Evolutionary conservation across 2,329 filamentous ascomycete species (phyloP), one percentile per base, ranked within the genome.

Genomic region (Pseudogymnoascus sp.): DNA sequence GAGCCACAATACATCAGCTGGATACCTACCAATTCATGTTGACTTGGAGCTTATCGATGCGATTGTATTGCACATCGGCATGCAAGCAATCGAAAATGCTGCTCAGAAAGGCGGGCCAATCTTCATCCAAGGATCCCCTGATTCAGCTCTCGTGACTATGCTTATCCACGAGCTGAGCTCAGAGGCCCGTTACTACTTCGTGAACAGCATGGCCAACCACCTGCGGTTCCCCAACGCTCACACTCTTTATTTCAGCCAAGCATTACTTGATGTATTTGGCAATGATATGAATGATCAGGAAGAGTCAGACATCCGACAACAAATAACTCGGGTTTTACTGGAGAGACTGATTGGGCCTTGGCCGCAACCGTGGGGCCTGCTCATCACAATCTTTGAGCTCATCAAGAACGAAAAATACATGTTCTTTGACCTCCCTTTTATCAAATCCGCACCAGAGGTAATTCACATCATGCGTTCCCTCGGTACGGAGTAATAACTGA

Each of bases 341-440:
- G 94, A 99, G 80, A 86, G 94, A 58, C 80, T 97, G 55, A 84
- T 95, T 64, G 89, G 91, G 22, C 91, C 91, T 74, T 91, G 92
- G 77, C 93, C 93, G 60, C 93, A 97, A 73, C 93, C 95, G 16
- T 97, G 93, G 93, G 95, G 95, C 11, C 79, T 99, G 45, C 87
- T 97, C 73, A 87, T 92, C 66, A 93, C 92, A 36, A 83, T 96
- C 65, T 79, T 94, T 66, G 94, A 97, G 78, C 82, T 99, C 63
- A 81, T 96, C 68, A 95, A 96, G 80, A 97, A 96, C 73, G 87
- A 90, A 61, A 90, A 87, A 72, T 95, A 93, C 75, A 86, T 86
- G 71, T 96, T 99, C 80, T 97, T 95, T 79, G 90, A 94, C 60
- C 81, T 96, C 67, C 90, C 91, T 25, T 97, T 96, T 70, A 90